phyloP scores from a whole-genome alignment of 257 asterid species.

The Solanum chilense region DNA sequence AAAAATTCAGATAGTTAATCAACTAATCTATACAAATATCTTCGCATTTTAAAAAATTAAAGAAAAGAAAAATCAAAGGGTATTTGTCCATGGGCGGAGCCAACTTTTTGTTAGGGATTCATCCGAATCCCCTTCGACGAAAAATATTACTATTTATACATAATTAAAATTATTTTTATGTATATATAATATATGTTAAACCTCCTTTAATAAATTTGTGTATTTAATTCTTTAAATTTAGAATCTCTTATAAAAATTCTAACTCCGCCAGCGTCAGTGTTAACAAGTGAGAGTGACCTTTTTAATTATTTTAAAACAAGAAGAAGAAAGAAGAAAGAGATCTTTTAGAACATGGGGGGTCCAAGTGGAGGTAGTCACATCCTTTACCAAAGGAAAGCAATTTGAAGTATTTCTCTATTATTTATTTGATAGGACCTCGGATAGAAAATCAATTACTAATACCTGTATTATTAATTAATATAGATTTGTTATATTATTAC shows the following conservation, averaged over 20 bases:
- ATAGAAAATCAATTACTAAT: background rate
- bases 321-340: background rate
- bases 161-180: no score
- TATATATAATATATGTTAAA: no score
- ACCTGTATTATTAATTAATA: background rate
- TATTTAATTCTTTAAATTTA: no score
- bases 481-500: background rate
- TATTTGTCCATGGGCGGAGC: background rate
- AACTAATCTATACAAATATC: background rate
- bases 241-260: no score
- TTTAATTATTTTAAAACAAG: background rate
- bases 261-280: background rate
- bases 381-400: background rate
- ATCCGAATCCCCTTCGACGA: rapidly evolving
- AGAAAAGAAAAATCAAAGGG: background rate
- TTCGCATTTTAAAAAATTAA: background rate
- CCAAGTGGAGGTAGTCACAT: slow-evolving; percentile 7
- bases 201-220: no score
- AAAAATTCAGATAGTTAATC: background rate
- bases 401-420: background rate
- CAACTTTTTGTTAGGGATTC: no score
- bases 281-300: background rate
- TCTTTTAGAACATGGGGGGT: background rate
- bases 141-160: no score
- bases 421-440: background rate